Conservation (phyloP, 1,284 basidiomycete genomes). For the Golubevia pallescens region DNA sequence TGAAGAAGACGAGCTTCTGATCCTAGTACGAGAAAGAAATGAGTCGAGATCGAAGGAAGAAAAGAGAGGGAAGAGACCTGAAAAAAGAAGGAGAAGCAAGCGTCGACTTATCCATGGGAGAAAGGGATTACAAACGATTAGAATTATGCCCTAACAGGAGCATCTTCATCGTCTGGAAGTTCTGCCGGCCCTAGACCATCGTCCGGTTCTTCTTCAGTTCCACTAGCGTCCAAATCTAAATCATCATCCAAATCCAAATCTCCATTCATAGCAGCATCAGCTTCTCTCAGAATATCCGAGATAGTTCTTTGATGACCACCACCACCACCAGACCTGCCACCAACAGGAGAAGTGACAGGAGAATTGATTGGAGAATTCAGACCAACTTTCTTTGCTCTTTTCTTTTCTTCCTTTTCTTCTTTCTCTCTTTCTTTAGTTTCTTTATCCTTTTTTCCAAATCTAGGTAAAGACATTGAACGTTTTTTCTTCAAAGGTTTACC, state of each 20-base stretch:
- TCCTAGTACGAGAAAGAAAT: too few species aligned
- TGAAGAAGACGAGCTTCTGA: too few species aligned
- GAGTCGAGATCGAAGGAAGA: too few species aligned
- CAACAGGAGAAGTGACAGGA: too few species aligned
- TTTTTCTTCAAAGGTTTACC: slow-evolving; percentile 18
- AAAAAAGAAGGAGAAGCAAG: too few species aligned
- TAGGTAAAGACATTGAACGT: slow-evolving; percentile 12
- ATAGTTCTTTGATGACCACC: slow-evolving; percentile 32
- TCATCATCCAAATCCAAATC: slow-evolving; percentile 16
- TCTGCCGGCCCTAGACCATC: background rate
- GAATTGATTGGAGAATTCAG: background rate
- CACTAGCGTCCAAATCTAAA: slow-evolving; percentile 11
- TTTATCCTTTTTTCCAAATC: slow-evolving; percentile 14
- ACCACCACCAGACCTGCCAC: background rate
- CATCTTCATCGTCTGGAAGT: background rate
- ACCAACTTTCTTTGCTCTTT: slow-evolving; percentile 1
- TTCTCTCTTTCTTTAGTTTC: slow-evolving; percentile 20
- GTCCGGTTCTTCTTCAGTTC: background rate
- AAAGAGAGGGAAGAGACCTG: too few species aligned
- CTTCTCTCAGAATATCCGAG: slow-evolving; percentile 32
- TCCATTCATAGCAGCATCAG: slow-evolving; percentile 28
- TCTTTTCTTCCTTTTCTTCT: slow-evolving; percentile 10
- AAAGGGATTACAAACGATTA: background rate
- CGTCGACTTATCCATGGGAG: too few species aligned
- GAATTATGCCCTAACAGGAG: background rate